Evolutionary conservation across 2,329 filamentous ascomycete species (phyloP).

Genomic region (Fusarium camptoceras): DNA sequence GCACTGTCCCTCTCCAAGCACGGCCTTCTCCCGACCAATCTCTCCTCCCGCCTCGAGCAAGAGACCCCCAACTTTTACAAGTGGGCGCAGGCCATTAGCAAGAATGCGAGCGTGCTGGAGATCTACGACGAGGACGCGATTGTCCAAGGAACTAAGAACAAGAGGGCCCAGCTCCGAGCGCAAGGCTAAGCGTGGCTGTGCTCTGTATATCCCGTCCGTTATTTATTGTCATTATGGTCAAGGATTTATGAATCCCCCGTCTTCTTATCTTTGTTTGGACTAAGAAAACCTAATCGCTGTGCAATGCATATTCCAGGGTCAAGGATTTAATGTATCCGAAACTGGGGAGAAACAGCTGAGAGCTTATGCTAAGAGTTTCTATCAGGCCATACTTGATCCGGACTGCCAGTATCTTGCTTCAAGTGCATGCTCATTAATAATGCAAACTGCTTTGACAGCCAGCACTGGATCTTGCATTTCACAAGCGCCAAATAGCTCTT

Average conservation of each 20-base stretch:
- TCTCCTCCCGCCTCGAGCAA: constrained; percentile 60
- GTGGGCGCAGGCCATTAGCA: constrained; percentile 71
- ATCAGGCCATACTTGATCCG: neutral
- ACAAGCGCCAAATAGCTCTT: constrained; percentile 3
- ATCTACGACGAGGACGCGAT: constrained; percentile 67
- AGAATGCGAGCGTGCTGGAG: constrained; percentile 73
- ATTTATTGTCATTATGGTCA: neutral
- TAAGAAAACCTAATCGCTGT: constrained; percentile 7
- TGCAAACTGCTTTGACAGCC: neutral
- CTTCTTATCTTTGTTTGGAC: constrained; percentile 7
- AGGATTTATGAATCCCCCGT: neutral
- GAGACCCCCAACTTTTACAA: constrained; percentile 74
- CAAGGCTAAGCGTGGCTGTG: constrained; percentile 10
- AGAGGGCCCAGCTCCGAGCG: constrained; percentile 32
- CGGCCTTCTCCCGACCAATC: constrained; percentile 62
- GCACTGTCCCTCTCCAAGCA: constrained; percentile 66
- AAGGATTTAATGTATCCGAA: constrained; percentile 14
- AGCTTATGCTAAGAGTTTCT: neutral
- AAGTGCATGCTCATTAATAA: neutral
- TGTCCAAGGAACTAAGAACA: constrained; percentile 34
- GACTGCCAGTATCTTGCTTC: neutral
- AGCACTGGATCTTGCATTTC: constrained; percentile 13
- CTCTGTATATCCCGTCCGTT: neutral
- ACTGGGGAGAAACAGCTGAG: neutral
- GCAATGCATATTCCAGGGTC: neutral